Conservation (phyloP, 208 protist genomes). For the Blastocrithidia nonstop region DNA sequence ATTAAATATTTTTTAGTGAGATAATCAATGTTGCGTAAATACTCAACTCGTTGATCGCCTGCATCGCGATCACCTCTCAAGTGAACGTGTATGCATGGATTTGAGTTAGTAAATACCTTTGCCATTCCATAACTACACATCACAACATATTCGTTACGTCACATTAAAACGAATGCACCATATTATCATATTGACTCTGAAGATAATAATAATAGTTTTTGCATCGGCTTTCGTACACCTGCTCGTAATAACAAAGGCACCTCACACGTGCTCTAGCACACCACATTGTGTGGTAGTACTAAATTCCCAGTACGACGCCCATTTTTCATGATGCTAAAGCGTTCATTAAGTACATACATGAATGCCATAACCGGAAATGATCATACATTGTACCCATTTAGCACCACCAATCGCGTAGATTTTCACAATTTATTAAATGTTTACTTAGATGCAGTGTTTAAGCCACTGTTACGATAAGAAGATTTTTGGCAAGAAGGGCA, state of each 20-base stretch:
- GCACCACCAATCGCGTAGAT: slow-evolving; percentile 84
- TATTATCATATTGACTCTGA: slow-evolving; percentile 90
- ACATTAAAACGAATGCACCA: slow-evolving; percentile 46
- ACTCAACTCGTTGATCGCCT: slow-evolving; percentile 27
- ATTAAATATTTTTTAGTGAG: not conserved
- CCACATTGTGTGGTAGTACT: slow-evolving; percentile 89
- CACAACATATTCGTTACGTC: slow-evolving; percentile 57
- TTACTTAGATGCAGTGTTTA: slow-evolving; percentile 89
- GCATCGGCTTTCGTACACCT: slow-evolving; percentile 91
- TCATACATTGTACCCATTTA: slow-evolving; percentile 90
- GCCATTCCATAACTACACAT: slow-evolving; percentile 67
- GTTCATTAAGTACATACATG: slow-evolving; percentile 86
- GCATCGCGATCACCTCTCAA: slow-evolving; percentile 11
- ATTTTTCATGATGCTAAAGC: slow-evolving; percentile 86
- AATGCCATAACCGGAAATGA: slow-evolving; percentile 88
- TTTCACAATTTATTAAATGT: slow-evolving; percentile 87
- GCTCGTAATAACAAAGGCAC: slow-evolving; percentile 89
- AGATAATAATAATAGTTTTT: slow-evolving; percentile 94
- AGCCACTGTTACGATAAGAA: slow-evolving; percentile 72
- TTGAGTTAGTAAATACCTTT: slow-evolving; percentile 28
- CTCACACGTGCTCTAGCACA: slow-evolving; percentile 96
- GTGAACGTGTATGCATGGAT: slow-evolving; percentile 45
- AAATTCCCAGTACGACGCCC: slow-evolving; percentile 91
- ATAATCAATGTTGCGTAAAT: slow-evolving; percentile 8
- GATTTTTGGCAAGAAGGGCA: slow-evolving; percentile 89